phyloP scores from a whole-genome alignment of 163 green algal species.

The Scenedesmus sp. region DNA sequence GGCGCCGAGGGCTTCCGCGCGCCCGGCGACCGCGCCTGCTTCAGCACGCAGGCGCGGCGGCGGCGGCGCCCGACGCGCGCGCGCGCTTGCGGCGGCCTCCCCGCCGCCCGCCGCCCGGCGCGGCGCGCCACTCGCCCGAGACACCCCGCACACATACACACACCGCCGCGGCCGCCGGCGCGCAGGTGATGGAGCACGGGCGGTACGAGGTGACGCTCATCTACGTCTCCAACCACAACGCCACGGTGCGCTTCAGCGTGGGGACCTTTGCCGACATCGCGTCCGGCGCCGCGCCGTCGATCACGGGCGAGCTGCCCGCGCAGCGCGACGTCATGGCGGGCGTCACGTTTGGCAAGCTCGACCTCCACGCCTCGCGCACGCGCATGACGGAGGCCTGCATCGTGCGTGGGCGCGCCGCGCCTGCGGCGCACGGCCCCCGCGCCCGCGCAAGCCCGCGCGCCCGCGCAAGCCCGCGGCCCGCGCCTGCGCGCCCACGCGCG shows the following conservation, averaged over 20 bases:
- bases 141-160: too few species aligned
- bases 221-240: conserved; percentile 29
- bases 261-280: conserved; percentile 19
- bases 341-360: conserved; percentile 5
- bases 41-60: conserved; percentile 10
- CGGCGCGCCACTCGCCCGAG: too few species aligned
- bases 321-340: not conserved
- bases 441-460: too few species aligned
- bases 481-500: not conserved
- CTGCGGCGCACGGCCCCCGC: too few species aligned
- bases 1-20: conserved; percentile 23
- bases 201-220: conserved; percentile 21
- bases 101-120: too few species aligned
- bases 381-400: conserved; percentile 15
- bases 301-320: not conserved
- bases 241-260: conserved; percentile 18
- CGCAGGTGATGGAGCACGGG: conserved; percentile 24
- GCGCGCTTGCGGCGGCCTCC: too few species aligned
- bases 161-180: too few species aligned
- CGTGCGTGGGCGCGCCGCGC: not conserved
- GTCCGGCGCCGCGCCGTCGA: not conserved
- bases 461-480: not conserved
- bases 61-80: not conserved
- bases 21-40: conserved; percentile 24
- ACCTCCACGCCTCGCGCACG: not conserved